Evolutionary conservation across 305 asterid genomes (phyloP), one percentile per base, ranked within the genome.

Genomic region (Caryopteris hybrid): DNA sequence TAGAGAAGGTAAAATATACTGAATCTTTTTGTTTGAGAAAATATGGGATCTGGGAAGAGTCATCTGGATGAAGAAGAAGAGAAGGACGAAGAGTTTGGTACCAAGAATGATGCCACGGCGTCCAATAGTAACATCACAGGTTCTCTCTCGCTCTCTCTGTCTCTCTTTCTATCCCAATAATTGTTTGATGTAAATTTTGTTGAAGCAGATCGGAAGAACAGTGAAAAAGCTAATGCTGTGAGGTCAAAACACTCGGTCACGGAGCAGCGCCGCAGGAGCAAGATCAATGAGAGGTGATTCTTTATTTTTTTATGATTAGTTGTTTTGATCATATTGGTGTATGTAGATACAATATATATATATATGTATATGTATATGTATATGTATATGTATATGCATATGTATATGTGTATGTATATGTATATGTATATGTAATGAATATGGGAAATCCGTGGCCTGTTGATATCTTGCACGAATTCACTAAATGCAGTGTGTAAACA

Each of bases 201-300:
- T 81, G 66, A 72, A 68, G 74, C 80, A 85, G 98, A 86, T 88
- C 96, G 88, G 72, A 93, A 84, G 85, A 90, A 59, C 74, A 81
- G 71, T 76, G 97, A 86, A 23, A 93, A 88, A 86, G 92, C 94
- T 21, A 92, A 70, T 74, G 96, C 87, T 45, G 70, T 77, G 53
- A 80, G 97, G 81, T 90, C 99, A 1, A 93, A 93, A 68, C 99
- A 93, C 82, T 93, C 97, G 0, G 97, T 90, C 33, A 93, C 99
- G 2, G 99, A 93, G 86, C 97, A 93, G 80, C 85, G 90, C 2
- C 69, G 99, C 73, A 83, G 99, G 81, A 88, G 97, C 81, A 93
- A 93, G 88, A 93, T 93, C 80, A 93, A 90, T 25, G 96, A 93
- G 80, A 93, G 99, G 99, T 88, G 69, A 42, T 39, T 36, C 0